Evolutionary conservation across 106 monocot genomes (phyloP), one percentile per base, ranked within the genome.

Genomic region (Dioscorea zingiberensis): DNA sequence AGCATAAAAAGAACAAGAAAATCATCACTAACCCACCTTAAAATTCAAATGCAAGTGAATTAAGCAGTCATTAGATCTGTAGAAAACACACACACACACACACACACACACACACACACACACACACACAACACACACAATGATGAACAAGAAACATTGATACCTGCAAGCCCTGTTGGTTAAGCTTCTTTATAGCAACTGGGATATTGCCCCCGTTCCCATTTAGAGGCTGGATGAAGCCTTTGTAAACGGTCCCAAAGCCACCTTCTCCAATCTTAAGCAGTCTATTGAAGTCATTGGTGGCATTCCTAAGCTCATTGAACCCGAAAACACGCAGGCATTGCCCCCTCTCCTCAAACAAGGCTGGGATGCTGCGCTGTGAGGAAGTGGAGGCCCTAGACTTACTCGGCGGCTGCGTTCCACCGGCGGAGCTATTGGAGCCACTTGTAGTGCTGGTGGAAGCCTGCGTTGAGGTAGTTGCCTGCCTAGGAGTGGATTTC

Each of bases 251-350:
- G 26, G 71, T 69, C 19, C 85, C 85, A 58, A 85, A 85, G 0
- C 85, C 85, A 46, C 85, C 85, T 62, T 81, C 78, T 30, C 85
- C 85, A 10, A 85, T 74, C 81, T 75, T 81, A 54, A 71, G 61
- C 59, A 53, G 21, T 74, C 72, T 69, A 47, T 58, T 85, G 71
- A 85, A 85, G 15, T 69, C 32, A 73, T 75, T 81, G 21, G 85
- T 85, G 16, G 85, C 85, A 3, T 47, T 61, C 46, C 60, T 63
- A 25, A 85, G 78, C 74, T 85, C 81, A 4, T 58, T 55, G 4
- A 78, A 47, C 30, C 68, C 64, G 38, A 85, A 85, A 30, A 69
- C 78, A 7, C 74, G 62, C 21, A 85, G 72, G 51, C 60, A 58
- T 14, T 64, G 58, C 0, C 59, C 75, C 66, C 65, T 81, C 71